A percentile compares a stretch with the other conserved stretches of the same genome.
These are phyloP conservation scores for Lepiota venenata DNA, from an alignment of 768 basidiomycete genomes.

Conservation along the genomic window DNA sequence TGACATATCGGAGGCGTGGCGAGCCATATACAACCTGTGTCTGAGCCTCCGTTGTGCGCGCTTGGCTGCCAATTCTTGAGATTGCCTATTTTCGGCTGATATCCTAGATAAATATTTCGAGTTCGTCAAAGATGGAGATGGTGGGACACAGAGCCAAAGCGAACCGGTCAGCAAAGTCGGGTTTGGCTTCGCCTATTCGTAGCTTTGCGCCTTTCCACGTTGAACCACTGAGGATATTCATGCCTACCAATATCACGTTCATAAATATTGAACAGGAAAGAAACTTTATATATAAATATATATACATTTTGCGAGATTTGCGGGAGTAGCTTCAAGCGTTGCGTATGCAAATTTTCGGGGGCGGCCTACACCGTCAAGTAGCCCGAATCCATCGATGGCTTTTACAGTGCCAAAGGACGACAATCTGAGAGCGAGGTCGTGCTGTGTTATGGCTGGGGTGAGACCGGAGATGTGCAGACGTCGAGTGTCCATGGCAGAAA, in stretches of 20 bases:
- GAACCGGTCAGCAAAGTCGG: conserved; percentile 65
- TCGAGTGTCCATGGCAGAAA: too few relatives aligned
- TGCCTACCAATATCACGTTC: too few relatives aligned
- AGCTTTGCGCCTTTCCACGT: conserved; percentile 91
- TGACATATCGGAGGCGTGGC: conserved; percentile 60
- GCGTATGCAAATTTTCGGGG: conserved; percentile 72
- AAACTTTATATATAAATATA: too few relatives aligned
- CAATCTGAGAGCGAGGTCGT: conserved; percentile 57
- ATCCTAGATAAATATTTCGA: conserved; percentile 21
- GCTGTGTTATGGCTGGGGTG: conserved; percentile 56
- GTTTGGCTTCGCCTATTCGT: conserved; percentile 80
- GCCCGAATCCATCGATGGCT: conserved; percentile 67
- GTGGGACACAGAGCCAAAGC: conserved; percentile 11
- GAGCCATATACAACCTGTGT: conserved; percentile 32
- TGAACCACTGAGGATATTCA: conserved; percentile 64
- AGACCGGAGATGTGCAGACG: too few relatives aligned
- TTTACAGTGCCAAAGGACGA: conserved; percentile 67
- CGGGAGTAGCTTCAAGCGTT: conserved; percentile 61
- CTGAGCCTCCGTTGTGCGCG: conserved; percentile 37
- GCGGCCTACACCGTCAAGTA: conserved; percentile 58
- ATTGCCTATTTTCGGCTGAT: conserved; percentile 20
- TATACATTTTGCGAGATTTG: conserved; percentile 65
- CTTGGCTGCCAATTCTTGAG: conserved; percentile 22
- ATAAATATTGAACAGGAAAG: too few relatives aligned
- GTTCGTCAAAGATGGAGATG: conserved; percentile 1